Conservation (phyloP, 2,329 filamentous ascomycete genomes). For the Exophiala lecanii-corni region DNA sequence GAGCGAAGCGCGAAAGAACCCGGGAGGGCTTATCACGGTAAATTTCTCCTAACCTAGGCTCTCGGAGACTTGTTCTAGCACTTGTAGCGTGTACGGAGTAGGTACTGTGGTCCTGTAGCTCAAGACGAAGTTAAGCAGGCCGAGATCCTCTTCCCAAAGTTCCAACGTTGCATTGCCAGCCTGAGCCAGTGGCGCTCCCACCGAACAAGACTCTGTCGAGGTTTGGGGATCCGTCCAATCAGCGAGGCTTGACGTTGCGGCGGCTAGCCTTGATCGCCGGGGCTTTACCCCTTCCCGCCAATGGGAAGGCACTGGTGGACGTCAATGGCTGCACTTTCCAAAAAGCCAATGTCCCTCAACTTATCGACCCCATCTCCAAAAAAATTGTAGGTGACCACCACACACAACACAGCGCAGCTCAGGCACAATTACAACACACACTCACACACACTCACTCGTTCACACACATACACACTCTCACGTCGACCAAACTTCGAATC, state of each 20-base stretch:
- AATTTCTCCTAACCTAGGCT: too few relatives aligned
- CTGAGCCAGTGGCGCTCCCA: background rate
- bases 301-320: background rate
- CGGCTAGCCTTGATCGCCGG: constrained; percentile 1
- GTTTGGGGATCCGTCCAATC: background rate
- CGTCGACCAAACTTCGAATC: background rate
- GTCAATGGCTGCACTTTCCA: constrained; percentile 1
- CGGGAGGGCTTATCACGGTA: too few relatives aligned
- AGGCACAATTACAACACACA: too few relatives aligned
- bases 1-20: too few relatives aligned
- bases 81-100: too few relatives aligned
- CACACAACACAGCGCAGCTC: too few relatives aligned
- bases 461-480: background rate
- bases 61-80: too few relatives aligned
- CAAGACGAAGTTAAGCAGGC: too few relatives aligned
- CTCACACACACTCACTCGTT: too few relatives aligned
- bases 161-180: background rate
- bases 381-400: too few relatives aligned
- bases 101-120: too few relatives aligned
- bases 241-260: background rate
- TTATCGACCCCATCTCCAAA: background rate
- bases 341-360: background rate
- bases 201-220: background rate
- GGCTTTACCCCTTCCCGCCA: background rate
- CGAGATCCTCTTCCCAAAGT: too few relatives aligned